Percentiles rank a stretch among this genome's conserved stretches.
phyloP scores from a whole-genome alignment of 2,329 filamentous ascomycete species.

The Acrocalymma vagum region DNA sequence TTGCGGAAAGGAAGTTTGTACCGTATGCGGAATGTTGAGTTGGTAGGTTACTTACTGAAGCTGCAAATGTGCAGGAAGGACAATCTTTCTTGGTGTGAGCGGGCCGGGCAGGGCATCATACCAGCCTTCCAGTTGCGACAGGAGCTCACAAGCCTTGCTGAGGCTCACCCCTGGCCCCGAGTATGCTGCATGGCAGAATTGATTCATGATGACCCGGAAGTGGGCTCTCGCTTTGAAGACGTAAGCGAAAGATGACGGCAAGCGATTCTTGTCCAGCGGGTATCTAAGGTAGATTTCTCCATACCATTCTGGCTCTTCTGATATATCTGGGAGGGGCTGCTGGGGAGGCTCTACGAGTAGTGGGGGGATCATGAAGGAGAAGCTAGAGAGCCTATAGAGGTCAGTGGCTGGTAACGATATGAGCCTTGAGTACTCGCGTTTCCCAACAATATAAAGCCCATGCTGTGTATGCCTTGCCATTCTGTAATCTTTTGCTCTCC shows the following conservation, averaged over 20 bases:
- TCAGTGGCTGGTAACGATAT: no score
- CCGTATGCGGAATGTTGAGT: no score
- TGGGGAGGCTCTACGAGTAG: slow-evolving; percentile 6
- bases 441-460: slow-evolving; percentile 12
- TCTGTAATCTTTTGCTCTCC: not conserved
- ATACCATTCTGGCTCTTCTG: slow-evolving; percentile 21
- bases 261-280: slow-evolving; percentile 1
- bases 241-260: slow-evolving; percentile 8
- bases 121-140: slow-evolving; percentile 15
- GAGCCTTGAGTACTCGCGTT: slow-evolving; percentile 8
- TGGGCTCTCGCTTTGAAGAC: slow-evolving; percentile 14
- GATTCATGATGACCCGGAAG: slow-evolving; percentile 18
- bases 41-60: slow-evolving; percentile 21
- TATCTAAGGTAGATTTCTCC: slow-evolving; percentile 19
- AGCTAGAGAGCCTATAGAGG: slow-evolving; percentile 8
- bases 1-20: no score
- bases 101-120: slow-evolving; percentile 7
- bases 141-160: slow-evolving; percentile 8
- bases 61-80: slow-evolving; percentile 16
- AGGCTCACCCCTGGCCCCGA: slow-evolving; percentile 5
- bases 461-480: slow-evolving; percentile 6
- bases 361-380: slow-evolving; percentile 18
- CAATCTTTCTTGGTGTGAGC: slow-evolving; percentile 10
- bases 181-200: slow-evolving; percentile 10
- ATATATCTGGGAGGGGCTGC: slow-evolving; percentile 17